Base-by-base conservation (phyloP, 139 green algal species). In the Chlamydomonas sp. region DNA sequence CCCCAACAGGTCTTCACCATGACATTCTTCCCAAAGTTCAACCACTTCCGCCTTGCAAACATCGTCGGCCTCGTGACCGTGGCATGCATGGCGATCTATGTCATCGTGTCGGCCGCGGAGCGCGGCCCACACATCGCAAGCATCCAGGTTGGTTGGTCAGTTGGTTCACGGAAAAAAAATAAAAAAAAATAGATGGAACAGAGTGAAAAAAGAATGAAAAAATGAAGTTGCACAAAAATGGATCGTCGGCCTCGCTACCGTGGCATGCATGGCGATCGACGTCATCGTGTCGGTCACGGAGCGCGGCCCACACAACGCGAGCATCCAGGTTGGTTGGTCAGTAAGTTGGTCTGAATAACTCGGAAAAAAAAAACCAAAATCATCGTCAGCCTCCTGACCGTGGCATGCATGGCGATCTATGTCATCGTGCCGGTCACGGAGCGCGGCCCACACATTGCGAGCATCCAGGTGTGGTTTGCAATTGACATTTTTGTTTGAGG, bases 1-100 rank as follows among this genome's bases (percentile, higher is more conserved):
- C 26, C 10, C 57, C 24, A 10, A 29, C 60, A 68, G 60, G 31
- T 28, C 6, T 58, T 54, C n/a, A 69, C 37, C 35, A 69, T 69
- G 62, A 58, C 57, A 3, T 62, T 30, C 3, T 22, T 72, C 33
- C 66, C 66, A 34, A 24, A n/a, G 22, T 72, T 72, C 47, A 58
- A 8, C 3, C 43, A 72, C 6, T 63, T 72, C 26, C 48, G 66
- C 5, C 5, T 63, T 10, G 10, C 63, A 6, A 61, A 34, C 47
- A 24, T 72, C 6, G 29, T 72, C 20, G 66, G 66, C 33, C 3
- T 61, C 3, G 22, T 13, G 20, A 38, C 16, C 22, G 30, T 39
- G 10, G 47, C 26, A 31, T 10, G 35, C 2, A 61, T 36, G 34
- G 29, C 39, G 33, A 64, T 61, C 16, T 72, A 50, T 48, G 49